phyloP scores from a whole-genome alignment of 371 early-diverging fungal species.

The Lichtheimia corymbifera region DNA sequence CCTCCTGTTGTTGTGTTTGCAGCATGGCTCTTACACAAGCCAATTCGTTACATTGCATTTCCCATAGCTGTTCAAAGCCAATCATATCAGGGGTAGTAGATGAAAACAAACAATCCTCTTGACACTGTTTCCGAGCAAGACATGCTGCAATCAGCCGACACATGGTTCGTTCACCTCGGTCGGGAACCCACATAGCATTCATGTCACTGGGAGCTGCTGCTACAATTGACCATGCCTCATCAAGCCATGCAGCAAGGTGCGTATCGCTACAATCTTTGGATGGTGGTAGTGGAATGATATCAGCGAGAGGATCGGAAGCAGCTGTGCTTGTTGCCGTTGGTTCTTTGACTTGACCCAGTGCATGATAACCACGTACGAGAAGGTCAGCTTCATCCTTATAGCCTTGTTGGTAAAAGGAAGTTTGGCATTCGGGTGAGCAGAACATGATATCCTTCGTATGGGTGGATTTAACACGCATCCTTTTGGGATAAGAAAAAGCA shows the following conservation, averaged over 20 bases:
- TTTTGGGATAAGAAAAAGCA: conserved; percentile 38
- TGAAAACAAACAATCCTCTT: background rate
- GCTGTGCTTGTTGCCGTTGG: background rate
- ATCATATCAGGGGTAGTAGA: background rate
- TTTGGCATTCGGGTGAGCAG: conserved; percentile 36
- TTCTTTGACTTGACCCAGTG: conserved; percentile 5
- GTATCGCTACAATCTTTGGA: background rate
- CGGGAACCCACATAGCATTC: conserved; percentile 4
- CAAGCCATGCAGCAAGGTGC: conserved; percentile 17
- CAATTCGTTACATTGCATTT: conserved; percentile 41
- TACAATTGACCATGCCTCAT: conserved; percentile 25
- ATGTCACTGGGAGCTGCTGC: conserved; percentile 6
- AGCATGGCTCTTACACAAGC: conserved; percentile 14
- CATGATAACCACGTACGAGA: conserved; percentile 2
- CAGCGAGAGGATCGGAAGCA: background rate
- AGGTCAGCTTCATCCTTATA: conserved; percentile 13
- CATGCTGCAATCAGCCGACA: conserved; percentile 33
- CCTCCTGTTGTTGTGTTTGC: background rate
- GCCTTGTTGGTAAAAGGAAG: conserved; percentile 5
- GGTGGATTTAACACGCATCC: conserved; percentile 25
- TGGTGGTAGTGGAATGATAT: conserved; percentile 2
- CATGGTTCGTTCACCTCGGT: conserved; percentile 38
- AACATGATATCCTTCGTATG: conserved; percentile 22
- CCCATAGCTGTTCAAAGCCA: conserved; percentile 21
- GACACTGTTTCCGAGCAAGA: conserved; percentile 20